Conservation (phyloP, 2,329 filamentous ascomycete genomes). For the Ceratocystis colombiana region DNA sequence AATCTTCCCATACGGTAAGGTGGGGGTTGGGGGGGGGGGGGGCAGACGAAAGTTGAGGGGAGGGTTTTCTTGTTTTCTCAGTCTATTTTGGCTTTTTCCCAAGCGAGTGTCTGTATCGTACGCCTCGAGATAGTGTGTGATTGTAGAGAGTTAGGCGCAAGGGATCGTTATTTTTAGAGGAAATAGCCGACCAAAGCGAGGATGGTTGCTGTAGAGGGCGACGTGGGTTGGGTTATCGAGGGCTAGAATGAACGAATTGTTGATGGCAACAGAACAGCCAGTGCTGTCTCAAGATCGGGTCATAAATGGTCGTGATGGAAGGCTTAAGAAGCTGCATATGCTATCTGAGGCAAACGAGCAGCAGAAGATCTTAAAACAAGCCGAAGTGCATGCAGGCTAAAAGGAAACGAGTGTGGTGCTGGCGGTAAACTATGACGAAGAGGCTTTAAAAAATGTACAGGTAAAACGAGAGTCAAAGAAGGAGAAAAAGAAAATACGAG, state of each 20-base stretch:
- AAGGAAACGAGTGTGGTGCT: conserved; percentile 9
- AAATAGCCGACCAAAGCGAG: too few species aligned
- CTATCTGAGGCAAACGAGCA: not conserved
- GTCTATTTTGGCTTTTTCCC: too few species aligned
- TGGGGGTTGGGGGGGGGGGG: not conserved
- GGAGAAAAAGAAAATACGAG: conserved; percentile 17
- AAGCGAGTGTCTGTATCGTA: too few species aligned
- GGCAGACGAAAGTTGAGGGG: too few species aligned
- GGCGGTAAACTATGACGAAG: conserved; percentile 16
- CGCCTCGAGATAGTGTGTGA: too few species aligned
- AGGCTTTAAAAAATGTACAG: conserved; percentile 10
- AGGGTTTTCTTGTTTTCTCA: too few species aligned
- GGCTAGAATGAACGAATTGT: too few species aligned
- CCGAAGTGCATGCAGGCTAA: not conserved
- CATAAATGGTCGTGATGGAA: not conserved
- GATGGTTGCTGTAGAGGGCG: too few species aligned
- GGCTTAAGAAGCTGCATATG: not conserved
- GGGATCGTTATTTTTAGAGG: too few species aligned
- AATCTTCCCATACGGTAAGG: conserved; percentile 31
- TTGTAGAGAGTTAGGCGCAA: too few species aligned
- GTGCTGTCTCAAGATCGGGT: not conserved
- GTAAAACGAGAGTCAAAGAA: conserved; percentile 18
- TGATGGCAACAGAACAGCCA: too few species aligned
- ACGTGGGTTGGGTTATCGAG: too few species aligned
- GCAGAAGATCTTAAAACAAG: not conserved